Conservation (phyloP, 2,329 filamentous ascomycete species). For the Pseudohalonectria lignicola region DNA sequence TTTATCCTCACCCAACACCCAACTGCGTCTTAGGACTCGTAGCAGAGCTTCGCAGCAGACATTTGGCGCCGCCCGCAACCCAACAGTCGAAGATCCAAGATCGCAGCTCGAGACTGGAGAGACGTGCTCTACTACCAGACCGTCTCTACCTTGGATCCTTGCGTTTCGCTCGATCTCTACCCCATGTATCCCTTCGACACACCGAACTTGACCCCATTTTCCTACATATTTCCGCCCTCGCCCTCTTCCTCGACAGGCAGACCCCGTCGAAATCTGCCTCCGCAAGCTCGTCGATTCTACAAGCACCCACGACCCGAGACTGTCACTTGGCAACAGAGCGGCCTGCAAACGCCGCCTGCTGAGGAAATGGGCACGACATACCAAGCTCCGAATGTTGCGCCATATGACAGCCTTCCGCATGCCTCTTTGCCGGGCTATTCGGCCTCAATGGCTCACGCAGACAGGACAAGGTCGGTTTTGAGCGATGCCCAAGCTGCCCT, state of each 20-base stretch:
- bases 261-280: background rate
- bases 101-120: background rate
- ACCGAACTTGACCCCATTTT: constrained; percentile 1
- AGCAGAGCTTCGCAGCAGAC: no score
- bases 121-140: background rate
- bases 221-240: constrained; percentile 1
- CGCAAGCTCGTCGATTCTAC: background rate
- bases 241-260: background rate
- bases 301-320: background rate
- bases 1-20: background rate
- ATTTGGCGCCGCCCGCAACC: no score
- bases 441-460: constrained; percentile 8
- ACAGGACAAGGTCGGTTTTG: constrained; percentile 9
- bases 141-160: background rate
- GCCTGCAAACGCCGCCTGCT: constrained; percentile 16
- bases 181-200: constrained; percentile 1
- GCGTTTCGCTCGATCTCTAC: background rate
- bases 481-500: constrained; percentile 9
- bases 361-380: constrained; percentile 21
- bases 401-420: constrained; percentile 14
- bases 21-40: no score
- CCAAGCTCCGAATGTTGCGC: constrained; percentile 16
- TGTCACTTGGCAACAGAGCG: constrained; percentile 4
- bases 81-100: background rate
- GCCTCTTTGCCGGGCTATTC: constrained; percentile 2